Evolutionary conservation across 2,329 filamentous ascomycete genomes (phyloP).

Genomic region (Nothophoma quercina): DNA sequence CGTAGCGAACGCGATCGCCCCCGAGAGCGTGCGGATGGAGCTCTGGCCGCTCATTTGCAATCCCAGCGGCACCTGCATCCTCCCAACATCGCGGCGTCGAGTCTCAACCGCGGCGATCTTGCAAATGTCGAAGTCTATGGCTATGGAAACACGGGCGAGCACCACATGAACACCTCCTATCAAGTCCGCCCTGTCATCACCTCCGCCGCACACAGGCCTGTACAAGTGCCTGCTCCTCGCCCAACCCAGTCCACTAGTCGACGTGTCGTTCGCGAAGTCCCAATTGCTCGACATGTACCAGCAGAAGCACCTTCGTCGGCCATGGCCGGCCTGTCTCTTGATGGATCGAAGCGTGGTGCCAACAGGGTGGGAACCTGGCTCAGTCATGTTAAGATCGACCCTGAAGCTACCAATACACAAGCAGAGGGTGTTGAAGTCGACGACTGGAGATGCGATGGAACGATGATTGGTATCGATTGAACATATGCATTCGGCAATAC

Average conservation of each 20-base stretch:
- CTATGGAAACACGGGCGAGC: constrained; percentile 61
- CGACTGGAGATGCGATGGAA: constrained; percentile 46
- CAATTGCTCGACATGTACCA: constrained; percentile 16
- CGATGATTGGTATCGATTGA: constrained; percentile 47
- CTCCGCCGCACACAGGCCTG: constrained; percentile 37
- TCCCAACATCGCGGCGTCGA: constrained; percentile 47
- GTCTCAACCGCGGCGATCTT: constrained; percentile 31
- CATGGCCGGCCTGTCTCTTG: constrained; percentile 49
- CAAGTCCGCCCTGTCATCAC: constrained; percentile 41
- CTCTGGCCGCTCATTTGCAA: constrained; percentile 61
- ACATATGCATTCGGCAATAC: constrained; percentile 14
- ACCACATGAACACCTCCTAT: constrained; percentile 66
- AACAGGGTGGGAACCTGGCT: constrained; percentile 51
- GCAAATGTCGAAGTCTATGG: constrained; percentile 55
- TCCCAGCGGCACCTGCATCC: constrained; percentile 48
- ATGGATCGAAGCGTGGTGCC: constrained; percentile 45
- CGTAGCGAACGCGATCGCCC: constrained; percentile 46
- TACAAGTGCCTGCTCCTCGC: constrained; percentile 31
- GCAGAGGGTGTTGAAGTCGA: constrained; percentile 45
- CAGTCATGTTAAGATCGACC: constrained; percentile 45
- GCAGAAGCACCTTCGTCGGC: constrained; percentile 36
- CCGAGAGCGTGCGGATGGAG: constrained; percentile 58
- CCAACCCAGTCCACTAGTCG: constrained; percentile 36
- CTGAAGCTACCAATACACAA: constrained; percentile 45
- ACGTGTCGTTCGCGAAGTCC: constrained; percentile 31